These are phyloP conservation scores for Zoysia japonica DNA, from an alignment of 176 grass and related monocot species.

Conservation along the genomic window DNA sequence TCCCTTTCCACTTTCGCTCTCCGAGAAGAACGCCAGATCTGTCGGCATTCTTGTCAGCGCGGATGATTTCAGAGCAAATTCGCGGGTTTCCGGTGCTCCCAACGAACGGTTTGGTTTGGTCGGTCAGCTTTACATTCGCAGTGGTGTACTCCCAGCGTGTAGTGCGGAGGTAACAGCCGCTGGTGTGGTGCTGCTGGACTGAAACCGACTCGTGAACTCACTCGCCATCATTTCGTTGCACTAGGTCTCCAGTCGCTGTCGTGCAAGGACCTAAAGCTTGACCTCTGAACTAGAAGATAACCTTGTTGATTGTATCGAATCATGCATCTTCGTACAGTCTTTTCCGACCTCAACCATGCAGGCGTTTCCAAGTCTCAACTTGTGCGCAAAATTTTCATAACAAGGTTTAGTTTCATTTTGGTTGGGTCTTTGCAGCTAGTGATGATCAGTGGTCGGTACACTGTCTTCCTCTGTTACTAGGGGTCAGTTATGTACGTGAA, in stretches of 20 bases:
- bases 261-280: slow-evolving; percentile 27
- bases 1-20: background rate
- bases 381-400: background rate
- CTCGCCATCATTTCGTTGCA: background rate
- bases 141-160: background rate
- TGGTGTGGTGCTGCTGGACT: background rate
- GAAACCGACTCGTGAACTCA: slow-evolving; percentile 22
- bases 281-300: slow-evolving; percentile 43
- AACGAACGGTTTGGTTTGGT: background rate
- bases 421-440: background rate
- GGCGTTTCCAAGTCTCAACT: background rate
- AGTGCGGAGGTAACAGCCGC: background rate
- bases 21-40: slow-evolving; percentile 8
- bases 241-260: slow-evolving; percentile 39
- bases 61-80: background rate
- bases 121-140: slow-evolving; percentile 9
- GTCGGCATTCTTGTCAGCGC: slow-evolving; percentile 28
- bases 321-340: background rate
- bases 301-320: slow-evolving; percentile 8
- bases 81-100: slow-evolving; percentile 25
- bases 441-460: background rate
- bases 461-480: background rate
- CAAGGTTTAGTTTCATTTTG: background rate
- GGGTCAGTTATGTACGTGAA: background rate
- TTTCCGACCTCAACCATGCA: slow-evolving; percentile 2